Conservation (phyloP, 2,329 filamentous ascomycete species). For the Fusarium temperatum region DNA sequence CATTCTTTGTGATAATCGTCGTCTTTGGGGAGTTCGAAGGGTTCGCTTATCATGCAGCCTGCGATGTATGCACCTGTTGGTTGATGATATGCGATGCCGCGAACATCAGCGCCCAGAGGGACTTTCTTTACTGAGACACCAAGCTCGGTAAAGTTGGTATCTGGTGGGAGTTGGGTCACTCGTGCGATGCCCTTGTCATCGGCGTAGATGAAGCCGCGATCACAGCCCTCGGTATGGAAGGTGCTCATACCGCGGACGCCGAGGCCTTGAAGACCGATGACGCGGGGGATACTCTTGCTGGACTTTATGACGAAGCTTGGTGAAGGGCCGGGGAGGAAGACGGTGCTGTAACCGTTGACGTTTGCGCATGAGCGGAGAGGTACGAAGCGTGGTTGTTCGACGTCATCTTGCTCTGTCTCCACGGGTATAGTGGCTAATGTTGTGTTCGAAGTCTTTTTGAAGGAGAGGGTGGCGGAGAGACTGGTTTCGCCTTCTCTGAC, state of each 20-base stretch:
- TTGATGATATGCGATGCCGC: slow-evolving; percentile 79
- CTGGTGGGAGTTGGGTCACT: slow-evolving; percentile 74
- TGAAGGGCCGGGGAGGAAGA: slow-evolving; percentile 83
- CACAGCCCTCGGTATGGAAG: slow-evolving; percentile 80
- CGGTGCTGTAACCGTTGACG: slow-evolving; percentile 79
- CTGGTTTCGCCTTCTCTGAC: slow-evolving; percentile 47
- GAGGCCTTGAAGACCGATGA: slow-evolving; percentile 76
- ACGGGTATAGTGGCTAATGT: slow-evolving; percentile 68
- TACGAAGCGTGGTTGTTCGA: slow-evolving; percentile 56
- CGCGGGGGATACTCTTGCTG: slow-evolving; percentile 77
- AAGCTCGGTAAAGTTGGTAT: slow-evolving; percentile 76
- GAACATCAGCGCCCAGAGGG: slow-evolving; percentile 73
- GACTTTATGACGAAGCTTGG: slow-evolving; percentile 87
- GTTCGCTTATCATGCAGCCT: slow-evolving; percentile 71
- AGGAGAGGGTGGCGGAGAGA: slow-evolving; percentile 70
- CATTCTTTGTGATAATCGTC: slow-evolving; percentile 86
- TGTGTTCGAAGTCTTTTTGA: slow-evolving; percentile 78
- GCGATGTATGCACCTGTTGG: slow-evolving; percentile 79
- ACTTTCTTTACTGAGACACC: slow-evolving; percentile 81
- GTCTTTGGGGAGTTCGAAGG: slow-evolving; percentile 86
- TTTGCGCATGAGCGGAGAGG: slow-evolving; percentile 68
- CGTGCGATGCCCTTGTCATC: slow-evolving; percentile 77
- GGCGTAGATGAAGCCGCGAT: slow-evolving; percentile 84
- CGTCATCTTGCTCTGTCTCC: slow-evolving; percentile 61
- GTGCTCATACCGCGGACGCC: slow-evolving; percentile 76